Evolutionary conservation across 2,329 filamentous ascomycete genomes (phyloP).

Genomic region (Venturia oleaginea): DNA sequence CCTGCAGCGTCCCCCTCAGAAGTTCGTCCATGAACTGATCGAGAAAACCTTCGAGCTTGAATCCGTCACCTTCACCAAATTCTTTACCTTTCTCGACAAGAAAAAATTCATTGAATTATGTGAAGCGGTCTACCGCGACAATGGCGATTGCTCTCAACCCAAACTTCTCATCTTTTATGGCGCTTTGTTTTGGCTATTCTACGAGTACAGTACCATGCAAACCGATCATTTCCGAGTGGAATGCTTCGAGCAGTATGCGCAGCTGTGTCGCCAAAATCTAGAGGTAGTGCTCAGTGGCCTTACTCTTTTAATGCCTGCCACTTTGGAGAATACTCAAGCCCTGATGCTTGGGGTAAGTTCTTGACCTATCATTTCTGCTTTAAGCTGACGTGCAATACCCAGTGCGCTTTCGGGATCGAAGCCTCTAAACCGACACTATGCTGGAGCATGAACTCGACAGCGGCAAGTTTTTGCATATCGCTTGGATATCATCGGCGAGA

Average conservation of each 20-base stretch:
- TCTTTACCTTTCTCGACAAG: slow-evolving; percentile 20
- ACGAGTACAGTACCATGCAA: slow-evolving; percentile 22
- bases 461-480: slow-evolving; percentile 22
- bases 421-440: slow-evolving; percentile 28
- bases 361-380: background rate
- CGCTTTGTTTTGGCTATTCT: slow-evolving; percentile 30
- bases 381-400: background rate
- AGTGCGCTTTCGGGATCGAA: slow-evolving; percentile 25
- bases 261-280: slow-evolving; percentile 35
- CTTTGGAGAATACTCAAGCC: slow-evolving; percentile 28
- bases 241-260: slow-evolving; percentile 25
- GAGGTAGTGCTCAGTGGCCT: slow-evolving; percentile 30
- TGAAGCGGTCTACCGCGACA: slow-evolving; percentile 35
- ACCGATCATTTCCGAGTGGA: background rate
- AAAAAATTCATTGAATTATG: slow-evolving; percentile 31
- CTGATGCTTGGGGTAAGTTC: slow-evolving; percentile 22
- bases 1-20: background rate
- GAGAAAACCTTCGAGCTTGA: background rate
- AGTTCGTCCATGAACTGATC: background rate
- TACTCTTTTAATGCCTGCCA: slow-evolving; percentile 25
- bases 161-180: slow-evolving; percentile 33
- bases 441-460: slow-evolving; percentile 25
- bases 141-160: slow-evolving; percentile 32
- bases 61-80: slow-evolving; percentile 7
- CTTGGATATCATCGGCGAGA: slow-evolving; percentile 29